phyloP scores from a whole-genome alignment of 768 basidiomycete genomes.

The Tulasnella sp. region DNA sequence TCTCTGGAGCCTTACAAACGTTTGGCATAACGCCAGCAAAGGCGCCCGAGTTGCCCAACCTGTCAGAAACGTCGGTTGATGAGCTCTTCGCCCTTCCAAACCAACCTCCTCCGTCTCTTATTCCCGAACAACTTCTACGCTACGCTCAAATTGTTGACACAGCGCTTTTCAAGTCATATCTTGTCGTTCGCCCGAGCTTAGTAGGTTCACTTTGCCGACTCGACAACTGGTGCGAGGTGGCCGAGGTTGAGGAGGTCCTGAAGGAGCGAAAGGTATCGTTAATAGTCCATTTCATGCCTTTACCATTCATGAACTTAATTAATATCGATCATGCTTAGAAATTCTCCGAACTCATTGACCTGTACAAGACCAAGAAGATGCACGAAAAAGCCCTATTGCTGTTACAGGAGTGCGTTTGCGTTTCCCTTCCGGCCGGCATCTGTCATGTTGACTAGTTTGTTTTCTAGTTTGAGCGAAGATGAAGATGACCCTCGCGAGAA shows the following conservation, averaged over 20 bases:
- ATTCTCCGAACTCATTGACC: conserved; percentile 84
- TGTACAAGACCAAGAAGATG: conserved; percentile 96
- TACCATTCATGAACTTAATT: neutral
- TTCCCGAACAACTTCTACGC: conserved; percentile 81
- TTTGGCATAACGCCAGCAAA: conserved; percentile 70
- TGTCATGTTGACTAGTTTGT: neutral
- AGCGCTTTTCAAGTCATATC: conserved; percentile 89
- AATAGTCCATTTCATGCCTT: neutral
- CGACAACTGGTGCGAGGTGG: conserved; percentile 97
- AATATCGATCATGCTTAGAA: conserved; percentile 58
- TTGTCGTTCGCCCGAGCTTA: conserved; percentile 77
- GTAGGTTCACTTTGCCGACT: conserved; percentile 86
- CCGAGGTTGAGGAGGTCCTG: conserved; percentile 87
- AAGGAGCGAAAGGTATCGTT: conserved; percentile 67
- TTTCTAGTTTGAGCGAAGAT: conserved; percentile 72
- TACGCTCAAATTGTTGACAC: conserved; percentile 96
- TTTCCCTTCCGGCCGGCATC: neutral
- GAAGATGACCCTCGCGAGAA: conserved; percentile 79
- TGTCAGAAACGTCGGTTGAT: conserved; percentile 71
- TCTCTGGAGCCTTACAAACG: conserved; percentile 71
- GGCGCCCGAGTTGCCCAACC: conserved; percentile 65
- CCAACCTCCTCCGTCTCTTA: conserved; percentile 67
- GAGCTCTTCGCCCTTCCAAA: conserved; percentile 82
- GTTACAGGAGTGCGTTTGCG: conserved; percentile 70
- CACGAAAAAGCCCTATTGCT: conserved; percentile 84